phyloP scores from a whole-genome alignment of 2,329 filamentous ascomycete species.

The Emmonsiellopsis sp. region DNA sequence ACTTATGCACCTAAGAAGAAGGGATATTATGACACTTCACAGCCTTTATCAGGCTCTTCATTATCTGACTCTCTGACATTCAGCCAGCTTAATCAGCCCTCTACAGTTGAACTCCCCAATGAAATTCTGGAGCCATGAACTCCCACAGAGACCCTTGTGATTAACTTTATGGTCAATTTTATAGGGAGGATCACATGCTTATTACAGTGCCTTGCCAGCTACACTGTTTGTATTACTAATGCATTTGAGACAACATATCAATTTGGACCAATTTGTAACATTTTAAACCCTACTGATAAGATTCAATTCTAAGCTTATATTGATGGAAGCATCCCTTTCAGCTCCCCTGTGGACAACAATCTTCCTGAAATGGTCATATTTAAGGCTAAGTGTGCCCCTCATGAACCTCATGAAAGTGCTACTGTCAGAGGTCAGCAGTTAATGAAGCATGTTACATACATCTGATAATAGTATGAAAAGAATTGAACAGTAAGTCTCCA shows the following conservation, averaged over 20 bases:
- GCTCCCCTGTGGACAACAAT: background rate
- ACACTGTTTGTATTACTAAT: constrained; percentile 9
- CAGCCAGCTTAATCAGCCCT: background rate
- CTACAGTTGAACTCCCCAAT: background rate
- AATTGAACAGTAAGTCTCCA: background rate
- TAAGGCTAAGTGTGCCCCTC: constrained; percentile 9
- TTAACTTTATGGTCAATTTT: constrained; percentile 10
- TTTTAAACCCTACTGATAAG: background rate
- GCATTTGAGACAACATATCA: constrained; percentile 10
- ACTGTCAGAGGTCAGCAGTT: constrained; percentile 9
- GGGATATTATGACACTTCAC: background rate
- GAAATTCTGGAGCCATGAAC: constrained; percentile 8
- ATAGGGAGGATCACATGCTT: constrained; percentile 9
- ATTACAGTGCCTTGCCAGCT: constrained; percentile 4
- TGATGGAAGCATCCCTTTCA: constrained; percentile 11
- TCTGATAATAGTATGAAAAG: constrained; percentile 9
- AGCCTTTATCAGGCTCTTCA: background rate
- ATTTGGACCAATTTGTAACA: constrained; percentile 9
- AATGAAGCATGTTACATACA: constrained; percentile 11
- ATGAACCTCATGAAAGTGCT: background rate
- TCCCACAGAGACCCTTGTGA: constrained; percentile 11
- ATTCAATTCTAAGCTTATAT: constrained; percentile 5
- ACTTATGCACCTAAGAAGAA: constrained; percentile 2
- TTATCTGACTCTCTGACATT: background rate
- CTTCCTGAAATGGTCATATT: constrained; percentile 10